These are phyloP conservation scores for Solanum virginianum DNA, from an alignment of 257 asterid species.

Conservation along the genomic window DNA sequence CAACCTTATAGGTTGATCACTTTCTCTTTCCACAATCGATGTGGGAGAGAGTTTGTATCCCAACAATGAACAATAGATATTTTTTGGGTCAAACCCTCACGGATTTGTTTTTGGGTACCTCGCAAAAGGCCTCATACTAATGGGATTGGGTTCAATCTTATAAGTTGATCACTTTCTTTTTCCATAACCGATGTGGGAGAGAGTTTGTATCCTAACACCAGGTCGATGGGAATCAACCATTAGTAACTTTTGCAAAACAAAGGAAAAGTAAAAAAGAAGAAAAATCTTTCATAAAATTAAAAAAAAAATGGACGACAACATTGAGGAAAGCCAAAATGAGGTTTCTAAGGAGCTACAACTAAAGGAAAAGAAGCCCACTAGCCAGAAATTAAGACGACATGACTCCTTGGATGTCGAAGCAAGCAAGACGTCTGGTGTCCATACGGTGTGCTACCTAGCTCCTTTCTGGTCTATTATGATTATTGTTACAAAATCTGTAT, in stretches of 20 bases:
- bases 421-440: background rate
- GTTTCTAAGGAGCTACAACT: background rate
- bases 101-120: too few relatives aligned
- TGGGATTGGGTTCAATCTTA: too few relatives aligned
- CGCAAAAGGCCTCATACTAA: too few relatives aligned
- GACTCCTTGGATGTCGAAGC: background rate
- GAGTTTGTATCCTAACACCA: too few relatives aligned
- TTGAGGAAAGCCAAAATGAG: background rate
- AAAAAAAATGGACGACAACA: background rate
- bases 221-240: background rate
- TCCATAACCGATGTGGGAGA: too few relatives aligned
- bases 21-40: too few relatives aligned
- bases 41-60: too few relatives aligned
- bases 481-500: too few relatives aligned
- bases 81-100: too few relatives aligned
- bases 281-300: background rate
- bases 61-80: too few relatives aligned
- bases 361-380: background rate
- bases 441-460: background rate
- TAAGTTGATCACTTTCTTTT: too few relatives aligned
- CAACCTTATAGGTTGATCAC: too few relatives aligned
- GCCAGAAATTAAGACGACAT: background rate
- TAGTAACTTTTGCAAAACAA: background rate
- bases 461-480: background rate
- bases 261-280: background rate